Evolutionary conservation across 2,329 filamentous ascomycete species (phyloP).

Genomic region (Phyllosticta citrichinensis): DNA sequence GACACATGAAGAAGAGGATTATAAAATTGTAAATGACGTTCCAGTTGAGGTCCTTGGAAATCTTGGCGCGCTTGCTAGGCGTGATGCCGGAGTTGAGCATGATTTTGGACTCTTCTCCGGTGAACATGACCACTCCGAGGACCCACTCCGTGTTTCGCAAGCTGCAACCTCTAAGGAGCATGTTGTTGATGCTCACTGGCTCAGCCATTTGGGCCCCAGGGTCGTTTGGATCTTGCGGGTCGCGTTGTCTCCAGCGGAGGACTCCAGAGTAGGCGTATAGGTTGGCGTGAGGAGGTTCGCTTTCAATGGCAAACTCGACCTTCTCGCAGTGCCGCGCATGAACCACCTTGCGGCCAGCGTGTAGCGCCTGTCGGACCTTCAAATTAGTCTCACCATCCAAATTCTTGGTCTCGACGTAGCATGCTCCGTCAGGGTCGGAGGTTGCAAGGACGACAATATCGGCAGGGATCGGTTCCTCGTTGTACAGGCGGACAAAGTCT

Average conservation of each 20-base stretch:
- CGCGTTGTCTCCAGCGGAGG: slow-evolving; percentile 71
- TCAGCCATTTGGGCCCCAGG: slow-evolving; percentile 73
- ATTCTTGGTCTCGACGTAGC: slow-evolving; percentile 97
- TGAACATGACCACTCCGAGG: slow-evolving; percentile 85
- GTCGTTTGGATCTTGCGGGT: slow-evolving; percentile 52
- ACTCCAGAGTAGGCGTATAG: slow-evolving; percentile 91
- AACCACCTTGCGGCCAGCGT: slow-evolving; percentile 70
- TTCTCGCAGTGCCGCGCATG: slow-evolving; percentile 90
- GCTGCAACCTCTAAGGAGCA: slow-evolving; percentile 86
- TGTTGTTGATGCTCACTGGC: slow-evolving; percentile 87
- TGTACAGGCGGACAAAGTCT: slow-evolving; percentile 93
- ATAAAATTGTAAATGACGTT: slow-evolving; percentile 96
- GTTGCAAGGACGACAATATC: slow-evolving; percentile 89
- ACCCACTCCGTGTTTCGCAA: slow-evolving; percentile 94
- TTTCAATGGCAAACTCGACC: slow-evolving; percentile 78
- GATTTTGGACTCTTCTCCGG: slow-evolving; percentile 93
- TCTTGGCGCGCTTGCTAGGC: slow-evolving; percentile 82
- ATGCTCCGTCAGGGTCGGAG: slow-evolving; percentile 86
- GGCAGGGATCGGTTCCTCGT: slow-evolving; percentile 88
- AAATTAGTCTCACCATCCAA: slow-evolving; percentile 95
- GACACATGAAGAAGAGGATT: slow-evolving; percentile 80
- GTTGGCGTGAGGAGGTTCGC: slow-evolving; percentile 84
- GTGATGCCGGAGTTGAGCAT: slow-evolving; percentile 98
- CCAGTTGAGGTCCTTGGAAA: slow-evolving; percentile 90
- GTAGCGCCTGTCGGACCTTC: slow-evolving; percentile 85